These are phyloP conservation scores for Pythium phragmitis DNA, from an alignment of 352 stramenopile genomes.

Conservation along the genomic window DNA sequence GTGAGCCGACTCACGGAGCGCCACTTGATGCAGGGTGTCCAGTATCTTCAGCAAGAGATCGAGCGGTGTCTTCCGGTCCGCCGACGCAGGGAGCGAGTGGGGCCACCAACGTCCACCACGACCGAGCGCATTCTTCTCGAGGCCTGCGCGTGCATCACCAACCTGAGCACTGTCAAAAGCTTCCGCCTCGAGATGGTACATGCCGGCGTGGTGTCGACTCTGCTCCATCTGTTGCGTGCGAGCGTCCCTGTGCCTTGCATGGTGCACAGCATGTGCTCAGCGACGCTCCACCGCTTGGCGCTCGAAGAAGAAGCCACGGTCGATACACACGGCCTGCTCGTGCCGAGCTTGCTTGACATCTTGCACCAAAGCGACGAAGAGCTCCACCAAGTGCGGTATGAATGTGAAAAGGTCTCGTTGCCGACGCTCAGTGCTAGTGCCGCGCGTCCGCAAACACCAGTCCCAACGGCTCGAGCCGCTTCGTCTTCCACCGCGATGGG, in stretches of 20 bases:
- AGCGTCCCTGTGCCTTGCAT: background rate
- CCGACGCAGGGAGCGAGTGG: background rate
- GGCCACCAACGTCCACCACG: background rate
- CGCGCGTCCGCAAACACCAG: background rate
- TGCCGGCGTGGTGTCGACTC: constrained; percentile 46
- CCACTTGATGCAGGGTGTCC: constrained; percentile 57
- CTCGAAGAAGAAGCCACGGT: constrained; percentile 52
- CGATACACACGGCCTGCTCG: constrained; percentile 36
- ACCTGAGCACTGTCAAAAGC: constrained; percentile 60
- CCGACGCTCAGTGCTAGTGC: constrained; percentile 17
- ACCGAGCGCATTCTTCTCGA: constrained; percentile 51
- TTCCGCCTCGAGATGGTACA: constrained; percentile 63
- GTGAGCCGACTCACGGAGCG: constrained; percentile 42
- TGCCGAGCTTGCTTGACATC: constrained; percentile 59
- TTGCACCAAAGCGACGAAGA: constrained; percentile 58
- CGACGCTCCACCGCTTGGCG: constrained; percentile 68
- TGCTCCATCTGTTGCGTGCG: constrained; percentile 41
- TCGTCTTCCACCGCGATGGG: too few species aligned
- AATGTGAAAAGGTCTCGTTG: constrained; percentile 69
- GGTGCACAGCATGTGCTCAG: constrained; percentile 49
- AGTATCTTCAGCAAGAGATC: constrained; percentile 62
- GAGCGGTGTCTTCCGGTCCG: constrained; percentile 24
- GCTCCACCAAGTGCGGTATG: constrained; percentile 71
- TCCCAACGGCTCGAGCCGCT: background rate
- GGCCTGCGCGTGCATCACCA: constrained; percentile 59